Base-by-base conservation (phyloP, 257 asterid genomes). In the Echites panduratus region DNA sequence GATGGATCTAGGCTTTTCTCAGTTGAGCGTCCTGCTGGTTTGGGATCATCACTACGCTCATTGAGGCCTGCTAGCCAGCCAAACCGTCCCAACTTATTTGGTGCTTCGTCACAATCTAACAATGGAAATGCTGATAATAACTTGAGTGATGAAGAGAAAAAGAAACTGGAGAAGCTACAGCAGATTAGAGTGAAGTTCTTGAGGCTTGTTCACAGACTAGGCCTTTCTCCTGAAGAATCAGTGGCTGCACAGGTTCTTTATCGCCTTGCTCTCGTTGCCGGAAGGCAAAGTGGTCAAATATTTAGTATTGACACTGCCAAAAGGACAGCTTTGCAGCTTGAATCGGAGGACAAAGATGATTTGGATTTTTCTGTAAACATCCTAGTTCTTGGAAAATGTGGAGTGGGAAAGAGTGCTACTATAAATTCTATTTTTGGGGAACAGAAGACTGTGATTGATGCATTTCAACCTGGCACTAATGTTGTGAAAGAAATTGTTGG, bases 1-100 rank as follows among this genome's bases (percentile, higher is more conserved):
- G 98, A 94, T 69, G 97, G 96, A 47, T 88, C 98, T 26, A 87
- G 95, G 84, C 97, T 91, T 72, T 94, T 94, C 88, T 84, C 96
- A 4, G 89, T 91, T 32, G 98, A 94, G 84, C 94, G 93, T 10
- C 98, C 98, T 20, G 97, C 95, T 29, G 98, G 98, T 49, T 78
- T 94, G 78, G 98, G 98, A 57, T 83, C 98, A 77, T 89, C 97
- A 38, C 91, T 91, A 52, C 88, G 92, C 79, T 79, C 98, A 45
- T 68, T 91, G 83, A 80, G 96, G 67, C 89, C 98, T 67, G 83
- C 91, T 72, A 52, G 82, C 45, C 85, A 78, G 67, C 73, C 86
- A 64, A 85, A 66, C 75, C 96, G 84, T 9, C 82, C 97, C 68
- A 80, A 76, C 77, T 81, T 86, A 62, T 89, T 88, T 76, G 73